Evolutionary conservation across 1,284 basidiomycete species (phyloP).

Genomic region (Sanghuangporus sanghuang): DNA sequence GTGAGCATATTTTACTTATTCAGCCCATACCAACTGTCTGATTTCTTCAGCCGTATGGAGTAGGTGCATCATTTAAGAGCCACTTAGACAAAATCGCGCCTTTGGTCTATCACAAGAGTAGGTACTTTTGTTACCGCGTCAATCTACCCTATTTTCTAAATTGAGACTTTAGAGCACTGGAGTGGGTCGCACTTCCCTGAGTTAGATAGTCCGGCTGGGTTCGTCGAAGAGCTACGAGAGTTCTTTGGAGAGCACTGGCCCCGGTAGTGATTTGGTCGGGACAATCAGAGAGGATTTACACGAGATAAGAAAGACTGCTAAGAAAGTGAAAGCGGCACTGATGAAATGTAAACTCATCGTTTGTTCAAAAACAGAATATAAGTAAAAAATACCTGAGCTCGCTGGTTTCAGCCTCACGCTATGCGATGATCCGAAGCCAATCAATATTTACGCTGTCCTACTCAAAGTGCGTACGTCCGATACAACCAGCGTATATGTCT

Average conservation of each 20-base stretch:
- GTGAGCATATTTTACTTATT: slow-evolving; percentile 6
- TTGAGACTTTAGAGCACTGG: background rate
- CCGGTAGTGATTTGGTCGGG: too few relatives aligned
- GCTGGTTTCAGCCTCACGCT: too few relatives aligned
- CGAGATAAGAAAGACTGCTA: background rate
- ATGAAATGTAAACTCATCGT: too few relatives aligned
- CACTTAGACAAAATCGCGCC: background rate
- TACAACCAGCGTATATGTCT: too few relatives aligned
- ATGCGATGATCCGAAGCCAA: too few relatives aligned
- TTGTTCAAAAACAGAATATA: too few relatives aligned
- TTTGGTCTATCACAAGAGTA: background rate
- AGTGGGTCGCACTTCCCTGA: background rate
- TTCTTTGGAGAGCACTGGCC: background rate
- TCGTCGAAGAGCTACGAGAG: background rate
- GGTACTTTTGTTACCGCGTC: background rate
- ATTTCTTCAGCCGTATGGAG: background rate
- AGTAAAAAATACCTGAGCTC: too few relatives aligned
- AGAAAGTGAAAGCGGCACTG: background rate
- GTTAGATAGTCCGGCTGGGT: background rate
- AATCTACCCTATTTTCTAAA: background rate
- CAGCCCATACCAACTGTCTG: background rate
- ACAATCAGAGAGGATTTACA: too few relatives aligned
- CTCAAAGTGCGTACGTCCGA: too few relatives aligned
- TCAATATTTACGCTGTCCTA: too few relatives aligned
- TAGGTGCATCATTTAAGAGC: background rate